Conservation (phyloP, 495 filamentous ascomycete genomes). For the Aspergillus bridgeri region DNA sequence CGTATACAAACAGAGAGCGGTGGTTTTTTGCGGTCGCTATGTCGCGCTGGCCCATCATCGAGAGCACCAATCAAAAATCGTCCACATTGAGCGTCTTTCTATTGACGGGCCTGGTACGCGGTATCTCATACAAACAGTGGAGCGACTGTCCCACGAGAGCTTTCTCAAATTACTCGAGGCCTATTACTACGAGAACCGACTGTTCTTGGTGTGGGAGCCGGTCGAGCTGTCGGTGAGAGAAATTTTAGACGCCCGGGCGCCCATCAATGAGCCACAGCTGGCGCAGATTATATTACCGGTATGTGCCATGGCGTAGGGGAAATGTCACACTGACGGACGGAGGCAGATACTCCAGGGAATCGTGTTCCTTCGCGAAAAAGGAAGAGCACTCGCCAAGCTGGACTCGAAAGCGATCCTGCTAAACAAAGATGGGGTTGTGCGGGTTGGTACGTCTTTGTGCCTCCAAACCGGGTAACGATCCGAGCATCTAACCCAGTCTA, state of each 20-base stretch:
- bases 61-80: background rate
- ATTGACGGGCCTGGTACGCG: background rate
- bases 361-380: background rate
- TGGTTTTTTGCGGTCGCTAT: background rate
- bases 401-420: background rate
- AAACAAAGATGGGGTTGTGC: background rate
- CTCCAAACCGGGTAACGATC: background rate
- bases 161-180: background rate
- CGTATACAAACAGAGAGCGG: background rate
- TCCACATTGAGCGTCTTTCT: background rate
- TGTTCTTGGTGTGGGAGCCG: background rate
- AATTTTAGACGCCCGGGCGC: background rate
- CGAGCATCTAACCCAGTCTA: background rate
- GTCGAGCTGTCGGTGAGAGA: background rate
- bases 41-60: background rate
- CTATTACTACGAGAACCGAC: background rate
- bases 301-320: background rate
- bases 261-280: background rate
- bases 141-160: background rate
- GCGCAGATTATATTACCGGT: background rate
- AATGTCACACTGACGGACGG: background rate
- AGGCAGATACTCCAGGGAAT: background rate
- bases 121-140: background rate
- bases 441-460: background rate
- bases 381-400: background rate